Conservation (phyloP, 2,329 filamentous ascomycete species). For the Fusarium graminum region DNA sequence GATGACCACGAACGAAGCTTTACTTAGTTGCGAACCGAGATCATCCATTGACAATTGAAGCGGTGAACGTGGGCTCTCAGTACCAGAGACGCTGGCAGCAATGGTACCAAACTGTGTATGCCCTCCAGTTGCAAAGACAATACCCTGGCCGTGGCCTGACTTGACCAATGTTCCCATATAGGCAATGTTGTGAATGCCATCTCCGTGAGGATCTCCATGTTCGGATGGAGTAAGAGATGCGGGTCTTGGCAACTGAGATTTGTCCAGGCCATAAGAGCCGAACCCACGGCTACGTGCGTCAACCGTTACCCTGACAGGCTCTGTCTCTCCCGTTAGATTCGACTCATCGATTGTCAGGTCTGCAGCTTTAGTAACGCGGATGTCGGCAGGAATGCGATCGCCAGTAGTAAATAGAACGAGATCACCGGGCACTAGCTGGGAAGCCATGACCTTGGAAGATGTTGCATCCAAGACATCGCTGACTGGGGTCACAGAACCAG, state of each 20-base stretch:
- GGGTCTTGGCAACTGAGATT: constrained; percentile 50
- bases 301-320: constrained; percentile 84
- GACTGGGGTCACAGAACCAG: constrained; percentile 69
- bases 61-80: constrained; percentile 93
- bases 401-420: constrained; percentile 94
- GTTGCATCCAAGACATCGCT: constrained; percentile 76
- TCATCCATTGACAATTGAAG: constrained; percentile 97
- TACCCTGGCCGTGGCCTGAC: constrained; percentile 93
- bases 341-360: constrained; percentile 96
- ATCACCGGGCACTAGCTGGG: constrained; percentile 90
- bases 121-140: constrained; percentile 96
- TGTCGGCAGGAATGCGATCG: constrained; percentile 95
- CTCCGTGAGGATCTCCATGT: constrained; percentile 72
- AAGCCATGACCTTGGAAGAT: constrained; percentile 87
- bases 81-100: constrained; percentile 91
- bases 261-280: constrained; percentile 48
- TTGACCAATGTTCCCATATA: constrained; percentile 98
- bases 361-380: constrained; percentile 90
- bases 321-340: constrained; percentile 96
- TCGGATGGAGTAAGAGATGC: constrained; percentile 61
- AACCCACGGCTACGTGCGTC: constrained; percentile 63
- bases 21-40: constrained; percentile 95
- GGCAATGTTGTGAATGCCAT: constrained; percentile 88
- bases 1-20: constrained; percentile 96
- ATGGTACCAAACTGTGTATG: constrained; percentile 97